Percentiles rank a stretch among this genome's conserved stretches.
Conservation (phyloP, 805 yeast genomes). For the Candida pseudofarinosa region DNA sequence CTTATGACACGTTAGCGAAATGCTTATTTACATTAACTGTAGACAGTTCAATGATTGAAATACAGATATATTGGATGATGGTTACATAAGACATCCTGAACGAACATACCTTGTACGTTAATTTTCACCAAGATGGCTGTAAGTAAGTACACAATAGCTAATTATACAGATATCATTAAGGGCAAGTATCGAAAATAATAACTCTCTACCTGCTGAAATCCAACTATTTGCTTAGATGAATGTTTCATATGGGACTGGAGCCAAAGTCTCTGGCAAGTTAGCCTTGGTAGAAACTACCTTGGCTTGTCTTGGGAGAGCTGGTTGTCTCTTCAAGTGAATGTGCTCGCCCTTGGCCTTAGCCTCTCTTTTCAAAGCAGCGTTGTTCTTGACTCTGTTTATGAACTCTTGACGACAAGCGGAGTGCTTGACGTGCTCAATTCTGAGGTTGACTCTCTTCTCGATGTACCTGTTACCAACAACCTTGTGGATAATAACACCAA, state of each 20-base stretch:
- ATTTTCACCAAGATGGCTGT: not conserved
- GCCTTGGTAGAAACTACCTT: conserved; percentile 78
- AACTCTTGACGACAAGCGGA: conserved; percentile 99
- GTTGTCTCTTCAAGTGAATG: conserved; percentile 95
- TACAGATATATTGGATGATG: not conserved
- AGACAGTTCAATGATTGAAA: too few relatives aligned
- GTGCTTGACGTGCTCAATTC: conserved; percentile 99
- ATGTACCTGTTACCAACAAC: conserved; percentile 98
- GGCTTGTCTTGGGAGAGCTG: conserved; percentile 95
- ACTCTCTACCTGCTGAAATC: not conserved
- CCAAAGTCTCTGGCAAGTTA: conserved; percentile 91
- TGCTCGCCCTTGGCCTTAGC: conserved; percentile 93
- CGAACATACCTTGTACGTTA: not conserved
- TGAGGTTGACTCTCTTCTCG: conserved; percentile 97
- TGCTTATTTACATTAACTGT: too few relatives aligned
- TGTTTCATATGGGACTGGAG: conserved; percentile 99
- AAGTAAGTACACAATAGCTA: conserved; percentile 1
- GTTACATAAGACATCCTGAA: not conserved
- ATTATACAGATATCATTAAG: conserved; percentile 6
- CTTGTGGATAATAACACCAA: conserved; percentile 98
- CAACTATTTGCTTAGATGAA: conserved; percentile 66
- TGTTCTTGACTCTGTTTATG: conserved; percentile 95
- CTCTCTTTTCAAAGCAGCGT: conserved; percentile 89
- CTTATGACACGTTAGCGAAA: too few relatives aligned
- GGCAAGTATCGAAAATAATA: conserved; percentile 5